Conservation (phyloP, 768 basidiomycete species). For the Rubroboletus satanas region DNA sequence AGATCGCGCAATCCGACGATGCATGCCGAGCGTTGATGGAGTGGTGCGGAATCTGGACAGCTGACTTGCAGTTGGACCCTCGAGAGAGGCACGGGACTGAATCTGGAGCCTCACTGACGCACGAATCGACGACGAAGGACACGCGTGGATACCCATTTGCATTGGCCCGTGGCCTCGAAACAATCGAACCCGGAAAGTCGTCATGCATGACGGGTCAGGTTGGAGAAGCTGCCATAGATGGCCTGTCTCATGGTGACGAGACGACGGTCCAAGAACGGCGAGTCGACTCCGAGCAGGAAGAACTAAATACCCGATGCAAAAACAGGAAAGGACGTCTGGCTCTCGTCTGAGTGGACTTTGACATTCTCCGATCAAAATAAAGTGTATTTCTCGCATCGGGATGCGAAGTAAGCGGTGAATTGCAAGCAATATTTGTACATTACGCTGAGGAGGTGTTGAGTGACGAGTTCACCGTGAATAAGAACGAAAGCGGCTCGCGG, state of each 20-base stretch:
- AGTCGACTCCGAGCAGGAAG: slow-evolving; percentile 6
- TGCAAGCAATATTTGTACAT: not conserved
- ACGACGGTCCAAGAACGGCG: not conserved
- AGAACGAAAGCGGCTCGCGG: not conserved
- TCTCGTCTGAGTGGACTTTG: not conserved
- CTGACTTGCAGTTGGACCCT: not conserved
- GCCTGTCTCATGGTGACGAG: not conserved
- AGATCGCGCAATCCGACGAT: slow-evolving; percentile 5
- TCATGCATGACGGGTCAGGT: not conserved
- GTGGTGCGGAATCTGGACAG: slow-evolving; percentile 8
- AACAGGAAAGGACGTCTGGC: not conserved
- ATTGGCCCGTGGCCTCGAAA: not conserved
- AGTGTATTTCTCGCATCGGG: not conserved
- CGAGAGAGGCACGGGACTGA: not conserved
- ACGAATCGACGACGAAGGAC: not conserved
- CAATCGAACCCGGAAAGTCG: not conserved
- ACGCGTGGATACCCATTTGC: not conserved
- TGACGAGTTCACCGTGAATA: not conserved
- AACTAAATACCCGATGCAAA: not conserved
- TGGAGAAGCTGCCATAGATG: not conserved
- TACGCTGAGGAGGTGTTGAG: not conserved
- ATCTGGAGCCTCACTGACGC: not conserved
- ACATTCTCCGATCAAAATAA: not conserved
- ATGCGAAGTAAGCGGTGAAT: not conserved
- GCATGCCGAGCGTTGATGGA: slow-evolving; percentile 2